These are phyloP conservation scores for Beauveria scarabaeidicola DNA, from an alignment of 2,329 filamentous ascomycete genomes.

Conservation along the genomic window DNA sequence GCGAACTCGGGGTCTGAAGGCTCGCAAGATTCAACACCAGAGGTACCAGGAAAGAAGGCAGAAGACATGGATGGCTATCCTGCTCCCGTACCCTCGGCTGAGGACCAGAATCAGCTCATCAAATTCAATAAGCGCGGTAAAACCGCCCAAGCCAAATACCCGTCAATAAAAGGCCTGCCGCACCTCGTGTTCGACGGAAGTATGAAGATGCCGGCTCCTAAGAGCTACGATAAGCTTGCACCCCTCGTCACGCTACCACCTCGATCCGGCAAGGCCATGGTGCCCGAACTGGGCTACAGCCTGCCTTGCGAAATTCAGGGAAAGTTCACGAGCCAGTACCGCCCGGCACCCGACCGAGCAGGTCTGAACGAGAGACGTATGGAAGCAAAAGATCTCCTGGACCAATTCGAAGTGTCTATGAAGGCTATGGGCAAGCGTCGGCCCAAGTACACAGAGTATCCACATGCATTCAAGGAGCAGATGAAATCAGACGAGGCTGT, in stretches of 20 bases:
- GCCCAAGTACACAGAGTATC: conserved; percentile 40
- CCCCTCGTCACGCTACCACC: conserved; percentile 34
- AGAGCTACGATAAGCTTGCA: conserved; percentile 36
- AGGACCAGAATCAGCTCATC: conserved; percentile 27
- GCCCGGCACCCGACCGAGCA: conserved; percentile 29
- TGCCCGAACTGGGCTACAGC: conserved; percentile 30
- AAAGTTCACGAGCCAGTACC: conserved; percentile 32
- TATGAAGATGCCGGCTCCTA: conserved; percentile 34
- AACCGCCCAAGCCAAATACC: conserved; percentile 29
- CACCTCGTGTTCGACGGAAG: conserved; percentile 29
- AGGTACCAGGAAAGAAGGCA: conserved; percentile 21
- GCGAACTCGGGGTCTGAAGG: conserved; percentile 15
- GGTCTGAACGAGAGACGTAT: conserved; percentile 33
- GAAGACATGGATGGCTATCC: conserved; percentile 27
- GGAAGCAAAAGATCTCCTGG: conserved; percentile 31
- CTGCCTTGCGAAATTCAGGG: conserved; percentile 38
- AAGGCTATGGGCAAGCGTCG: conserved; percentile 32
- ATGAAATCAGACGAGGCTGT: conserved; percentile 37
- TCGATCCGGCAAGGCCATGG: conserved; percentile 28
- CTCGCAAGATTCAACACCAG: conserved; percentile 21
- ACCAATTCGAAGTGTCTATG: conserved; percentile 35
- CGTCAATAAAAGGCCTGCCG: conserved; percentile 30
- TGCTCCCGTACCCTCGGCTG: conserved; percentile 23
- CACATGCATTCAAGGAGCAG: conserved; percentile 38
- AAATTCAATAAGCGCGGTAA: conserved; percentile 31